Conservation (phyloP, 768 basidiomycete species). For the Podaxis sp. region DNA sequence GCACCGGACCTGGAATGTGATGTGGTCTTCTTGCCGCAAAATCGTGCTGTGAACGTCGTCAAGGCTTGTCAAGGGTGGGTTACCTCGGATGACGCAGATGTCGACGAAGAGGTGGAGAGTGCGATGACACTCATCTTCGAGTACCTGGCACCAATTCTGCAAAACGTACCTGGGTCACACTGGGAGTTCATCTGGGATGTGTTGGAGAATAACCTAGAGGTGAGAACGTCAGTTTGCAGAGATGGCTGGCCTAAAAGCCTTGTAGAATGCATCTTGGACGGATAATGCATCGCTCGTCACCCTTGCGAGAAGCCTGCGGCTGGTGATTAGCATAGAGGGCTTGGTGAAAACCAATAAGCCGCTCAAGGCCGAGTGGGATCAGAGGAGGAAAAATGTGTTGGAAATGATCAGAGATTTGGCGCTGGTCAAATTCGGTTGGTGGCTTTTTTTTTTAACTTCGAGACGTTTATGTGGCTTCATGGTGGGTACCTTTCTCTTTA, state of each 20-base stretch:
- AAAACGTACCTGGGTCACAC: conserved; percentile 80
- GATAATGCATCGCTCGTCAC: conserved; percentile 56
- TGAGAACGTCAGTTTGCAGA: conserved; percentile 24
- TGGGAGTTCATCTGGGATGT: conserved; percentile 94
- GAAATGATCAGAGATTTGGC: conserved; percentile 60
- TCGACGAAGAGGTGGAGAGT: conserved; percentile 76
- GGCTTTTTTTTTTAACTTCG: background rate
- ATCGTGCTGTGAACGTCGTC: conserved; percentile 80
- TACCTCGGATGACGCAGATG: conserved; percentile 57
- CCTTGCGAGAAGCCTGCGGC: conserved; percentile 63
- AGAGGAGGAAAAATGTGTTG: conserved; percentile 47
- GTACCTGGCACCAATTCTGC: conserved; percentile 80
- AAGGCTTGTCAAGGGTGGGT: conserved; percentile 87
- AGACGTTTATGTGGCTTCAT: background rate
- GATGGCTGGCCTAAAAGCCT: background rate
- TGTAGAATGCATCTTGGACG: conserved; percentile 53
- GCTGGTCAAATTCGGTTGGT: conserved; percentile 48
- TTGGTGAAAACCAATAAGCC: conserved; percentile 68
- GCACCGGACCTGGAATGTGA: conserved; percentile 81
- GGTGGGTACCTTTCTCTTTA: conserved; percentile 18
- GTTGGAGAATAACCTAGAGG: conserved; percentile 85
- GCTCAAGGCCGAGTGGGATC: conserved; percentile 66
- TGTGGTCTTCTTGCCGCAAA: conserved; percentile 78
- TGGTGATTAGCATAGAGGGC: conserved; percentile 68
- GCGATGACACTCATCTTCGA: conserved; percentile 70